Conservation (phyloP, 2,329 filamentous ascomycete genomes). For the Colletotrichum neosansevieriae region DNA sequence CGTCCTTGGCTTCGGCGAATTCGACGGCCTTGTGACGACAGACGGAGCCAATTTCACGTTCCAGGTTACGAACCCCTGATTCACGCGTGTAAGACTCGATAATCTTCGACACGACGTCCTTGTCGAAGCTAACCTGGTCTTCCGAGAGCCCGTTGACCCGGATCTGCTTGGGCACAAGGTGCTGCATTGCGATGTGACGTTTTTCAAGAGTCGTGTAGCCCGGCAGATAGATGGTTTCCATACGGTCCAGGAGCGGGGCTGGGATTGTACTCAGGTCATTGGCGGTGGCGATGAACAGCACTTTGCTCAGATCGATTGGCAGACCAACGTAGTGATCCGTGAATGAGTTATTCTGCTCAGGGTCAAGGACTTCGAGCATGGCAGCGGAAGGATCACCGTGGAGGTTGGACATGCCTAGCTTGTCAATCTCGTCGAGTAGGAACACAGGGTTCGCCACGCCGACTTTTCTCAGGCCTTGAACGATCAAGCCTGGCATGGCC, state of each 20-base stretch:
- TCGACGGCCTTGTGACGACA: conserved; percentile 96
- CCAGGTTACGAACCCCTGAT: conserved; percentile 93
- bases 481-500: conserved; percentile 97
- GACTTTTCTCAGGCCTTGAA: conserved; percentile 94
- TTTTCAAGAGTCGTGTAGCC: conserved; percentile 99
- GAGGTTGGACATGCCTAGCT: conserved; percentile 89
- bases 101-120: conserved; percentile 92
- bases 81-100: conserved; percentile 98
- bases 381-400: conserved; percentile 96
- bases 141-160: conserved; percentile 85
- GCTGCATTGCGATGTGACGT: conserved; percentile 90
- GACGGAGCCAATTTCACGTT: conserved; percentile 94
- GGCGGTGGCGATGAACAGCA: conserved; percentile 96
- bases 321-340: conserved; percentile 97
- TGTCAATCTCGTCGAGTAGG: conserved; percentile 97
- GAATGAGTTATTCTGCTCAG: conserved; percentile 96
- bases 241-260: conserved; percentile 91
- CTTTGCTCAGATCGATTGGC: conserved; percentile 94
- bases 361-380: conserved; percentile 97
- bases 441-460: conserved; percentile 96
- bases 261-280: conserved; percentile 96
- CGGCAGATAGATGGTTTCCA: conserved; percentile 94
- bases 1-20: conserved; percentile 89
- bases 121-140: conserved; percentile 80
- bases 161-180: conserved; percentile 97